Evolutionary conservation across 768 basidiomycete genomes (phyloP).

Genomic region (Austroboletus eburneus): DNA sequence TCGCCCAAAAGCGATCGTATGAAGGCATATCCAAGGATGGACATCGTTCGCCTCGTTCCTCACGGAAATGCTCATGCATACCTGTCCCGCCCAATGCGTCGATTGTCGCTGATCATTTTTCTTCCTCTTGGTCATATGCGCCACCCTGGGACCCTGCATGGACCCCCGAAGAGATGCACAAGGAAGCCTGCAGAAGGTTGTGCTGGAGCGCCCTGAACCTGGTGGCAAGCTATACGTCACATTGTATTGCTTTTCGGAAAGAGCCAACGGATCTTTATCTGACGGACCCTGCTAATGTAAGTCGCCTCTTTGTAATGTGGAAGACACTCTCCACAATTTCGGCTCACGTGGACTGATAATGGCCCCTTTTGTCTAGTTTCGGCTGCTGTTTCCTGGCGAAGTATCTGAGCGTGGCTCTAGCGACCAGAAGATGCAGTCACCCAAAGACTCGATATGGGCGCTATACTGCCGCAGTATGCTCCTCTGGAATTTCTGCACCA

Average conservation of each 20-base stretch:
- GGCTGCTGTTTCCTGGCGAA: conserved; percentile 75
- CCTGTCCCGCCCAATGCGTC: conserved; percentile 33
- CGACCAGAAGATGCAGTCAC: conserved; percentile 44
- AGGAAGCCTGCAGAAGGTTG: conserved; percentile 70
- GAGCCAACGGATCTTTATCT: conserved; percentile 55
- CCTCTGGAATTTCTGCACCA: conserved; percentile 66
- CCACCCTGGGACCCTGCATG: conserved; percentile 63
- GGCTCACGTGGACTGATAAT: conserved; percentile 7
- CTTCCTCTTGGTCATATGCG: conserved; percentile 43
- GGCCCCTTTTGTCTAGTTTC: conserved; percentile 14
- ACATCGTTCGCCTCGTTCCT: conserved; percentile 24
- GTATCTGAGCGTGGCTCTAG: conserved; percentile 47
- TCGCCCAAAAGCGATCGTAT: conserved; percentile 35
- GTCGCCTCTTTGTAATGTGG: conserved; percentile 18
- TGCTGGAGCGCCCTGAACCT: conserved; percentile 74
- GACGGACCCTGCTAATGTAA: conserved; percentile 63
- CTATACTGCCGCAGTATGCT: conserved; percentile 80
- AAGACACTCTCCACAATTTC: conserved; percentile 3
- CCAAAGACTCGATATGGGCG: conserved; percentile 80
- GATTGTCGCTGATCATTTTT: conserved; percentile 33
- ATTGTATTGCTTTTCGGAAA: conserved; percentile 62
- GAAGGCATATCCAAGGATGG: conserved; percentile 25
- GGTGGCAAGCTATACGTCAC: conserved; percentile 62
- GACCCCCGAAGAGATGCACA: conserved; percentile 50
- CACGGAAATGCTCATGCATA: conserved; percentile 46